Percentiles rank a stretch among this genome's conserved stretches.
These are phyloP conservation scores for Paraphaeosphaeria minitans DNA, from an alignment of 2,329 filamentous ascomycete genomes.

Conservation along the genomic window DNA sequence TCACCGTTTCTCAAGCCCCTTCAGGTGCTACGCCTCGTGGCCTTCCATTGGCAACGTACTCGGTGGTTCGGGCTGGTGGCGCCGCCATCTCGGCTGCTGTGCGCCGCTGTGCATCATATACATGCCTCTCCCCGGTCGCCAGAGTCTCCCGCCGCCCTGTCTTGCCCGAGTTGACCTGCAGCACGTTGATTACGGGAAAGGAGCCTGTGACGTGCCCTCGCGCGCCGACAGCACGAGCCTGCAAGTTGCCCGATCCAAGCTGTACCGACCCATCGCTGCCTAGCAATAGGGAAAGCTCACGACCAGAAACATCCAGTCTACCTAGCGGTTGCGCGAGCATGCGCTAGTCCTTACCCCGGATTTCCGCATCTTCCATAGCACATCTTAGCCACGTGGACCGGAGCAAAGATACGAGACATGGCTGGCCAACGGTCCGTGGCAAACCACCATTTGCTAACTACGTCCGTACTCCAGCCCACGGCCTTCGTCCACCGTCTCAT, in stretches of 20 bases:
- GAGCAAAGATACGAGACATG: constrained; percentile 34
- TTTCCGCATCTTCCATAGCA: constrained; percentile 16
- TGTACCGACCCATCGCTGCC: background rate
- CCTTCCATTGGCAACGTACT: constrained; percentile 1
- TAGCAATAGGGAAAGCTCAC: background rate
- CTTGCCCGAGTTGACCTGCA: constrained; percentile 10
- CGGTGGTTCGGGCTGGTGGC: background rate
- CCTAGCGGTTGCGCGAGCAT: constrained; percentile 10
- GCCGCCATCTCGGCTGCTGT: constrained; percentile 6
- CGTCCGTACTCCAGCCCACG: constrained; percentile 1
- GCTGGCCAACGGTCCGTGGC: constrained; percentile 17
- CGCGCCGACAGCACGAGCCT: background rate
- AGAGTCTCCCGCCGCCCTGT: constrained; percentile 23
- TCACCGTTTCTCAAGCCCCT: background rate
- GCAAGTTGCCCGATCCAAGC: background rate
- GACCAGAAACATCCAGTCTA: background rate
- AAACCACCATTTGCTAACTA: constrained; percentile 15
- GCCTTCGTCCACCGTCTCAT: background rate
- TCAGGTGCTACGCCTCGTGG: constrained; percentile 1
- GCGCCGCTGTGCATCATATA: constrained; percentile 6
- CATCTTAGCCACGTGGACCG: constrained; percentile 31
- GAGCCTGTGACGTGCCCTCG: background rate
- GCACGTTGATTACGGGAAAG: background rate
- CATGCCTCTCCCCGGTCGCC: constrained; percentile 5
- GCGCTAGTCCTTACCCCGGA: constrained; percentile 33